Evolutionary conservation across 768 basidiomycete genomes (phyloP).

Genomic region (Tulasnella sp.): DNA sequence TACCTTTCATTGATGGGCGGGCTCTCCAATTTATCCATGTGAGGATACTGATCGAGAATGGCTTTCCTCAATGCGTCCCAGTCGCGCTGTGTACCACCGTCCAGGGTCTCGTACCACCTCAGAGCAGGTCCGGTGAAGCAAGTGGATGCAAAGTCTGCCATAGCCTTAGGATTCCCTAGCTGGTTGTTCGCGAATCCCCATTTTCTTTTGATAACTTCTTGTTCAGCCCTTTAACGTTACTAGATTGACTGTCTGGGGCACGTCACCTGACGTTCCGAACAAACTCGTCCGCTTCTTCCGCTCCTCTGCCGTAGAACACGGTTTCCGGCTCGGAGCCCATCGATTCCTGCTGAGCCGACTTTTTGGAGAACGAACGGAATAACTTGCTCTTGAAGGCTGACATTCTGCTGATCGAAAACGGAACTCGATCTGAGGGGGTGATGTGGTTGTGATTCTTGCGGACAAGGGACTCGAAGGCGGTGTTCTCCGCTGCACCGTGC

Average conservation of each 20-base stretch:
- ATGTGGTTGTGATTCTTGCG: background rate
- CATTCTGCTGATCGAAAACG: too few species aligned
- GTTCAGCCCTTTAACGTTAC: background rate
- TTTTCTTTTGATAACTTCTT: background rate
- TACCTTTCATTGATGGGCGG: background rate
- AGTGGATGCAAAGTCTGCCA: background rate
- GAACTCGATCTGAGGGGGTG: background rate
- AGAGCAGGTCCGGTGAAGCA: background rate
- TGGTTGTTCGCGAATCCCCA: background rate
- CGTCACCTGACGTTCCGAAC: background rate
- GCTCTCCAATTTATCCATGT: background rate
- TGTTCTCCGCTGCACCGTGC: background rate
- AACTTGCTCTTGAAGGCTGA: background rate
- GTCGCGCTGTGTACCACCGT: background rate
- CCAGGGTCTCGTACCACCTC: background rate
- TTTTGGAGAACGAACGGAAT: background rate
- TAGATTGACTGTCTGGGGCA: background rate
- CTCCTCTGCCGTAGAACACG: background rate
- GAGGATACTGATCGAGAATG: background rate
- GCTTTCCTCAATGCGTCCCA: background rate
- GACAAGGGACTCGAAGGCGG: background rate
- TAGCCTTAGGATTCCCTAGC: background rate
- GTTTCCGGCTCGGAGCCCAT: background rate
- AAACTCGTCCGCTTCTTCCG: background rate
- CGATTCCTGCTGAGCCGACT: background rate